Conservation (phyloP, 1,139 yeast species). For the Yamadazyma kanchanaburiensis region DNA sequence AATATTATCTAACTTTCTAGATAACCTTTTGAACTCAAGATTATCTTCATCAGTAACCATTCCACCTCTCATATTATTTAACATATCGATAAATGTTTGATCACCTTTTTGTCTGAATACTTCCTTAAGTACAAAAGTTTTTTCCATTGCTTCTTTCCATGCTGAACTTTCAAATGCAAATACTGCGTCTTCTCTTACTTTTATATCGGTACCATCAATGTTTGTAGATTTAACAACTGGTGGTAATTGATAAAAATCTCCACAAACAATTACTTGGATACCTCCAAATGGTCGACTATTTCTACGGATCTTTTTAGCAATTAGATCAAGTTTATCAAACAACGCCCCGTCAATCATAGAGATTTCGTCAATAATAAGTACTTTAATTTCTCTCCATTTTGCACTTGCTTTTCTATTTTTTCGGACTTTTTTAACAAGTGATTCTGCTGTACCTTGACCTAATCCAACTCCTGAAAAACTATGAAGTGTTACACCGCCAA, state of each 20-base stretch:
- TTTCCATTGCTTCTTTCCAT: conserved; percentile 66
- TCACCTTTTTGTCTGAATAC: conserved; percentile 94
- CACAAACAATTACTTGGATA: conserved; percentile 78
- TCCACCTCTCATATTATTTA: conserved; percentile 85
- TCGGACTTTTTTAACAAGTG: conserved; percentile 53
- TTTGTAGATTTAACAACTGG: conserved; percentile 52
- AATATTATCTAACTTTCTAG: conserved; percentile 53
- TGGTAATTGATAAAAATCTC: conserved; percentile 89
- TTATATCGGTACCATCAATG: conserved; percentile 20
- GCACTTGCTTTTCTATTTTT: conserved; percentile 47
- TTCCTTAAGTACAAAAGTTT: conserved; percentile 67
- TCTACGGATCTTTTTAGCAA: conserved; percentile 57
- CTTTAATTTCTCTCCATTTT: conserved; percentile 65
- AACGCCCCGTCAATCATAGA: conserved; percentile 84
- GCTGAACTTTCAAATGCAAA: conserved; percentile 78
- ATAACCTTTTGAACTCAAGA: conserved; percentile 50
- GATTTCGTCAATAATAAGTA: conserved; percentile 78
- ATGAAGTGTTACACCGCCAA: conserved; percentile 85
- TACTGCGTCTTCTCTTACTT: conserved; percentile 20
- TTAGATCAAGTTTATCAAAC: conserved; percentile 63
- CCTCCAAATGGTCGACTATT: conserved; percentile 76
- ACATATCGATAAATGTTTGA: conserved; percentile 71
- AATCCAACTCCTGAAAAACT: conserved; percentile 86
- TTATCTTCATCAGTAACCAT: conserved; percentile 53
- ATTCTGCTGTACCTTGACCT: conserved; percentile 41